Percentiles rank a stretch among this genome's conserved stretches.
Conservation (phyloP, 345 rosid species). For the Hibiscus syriacus region DNA sequence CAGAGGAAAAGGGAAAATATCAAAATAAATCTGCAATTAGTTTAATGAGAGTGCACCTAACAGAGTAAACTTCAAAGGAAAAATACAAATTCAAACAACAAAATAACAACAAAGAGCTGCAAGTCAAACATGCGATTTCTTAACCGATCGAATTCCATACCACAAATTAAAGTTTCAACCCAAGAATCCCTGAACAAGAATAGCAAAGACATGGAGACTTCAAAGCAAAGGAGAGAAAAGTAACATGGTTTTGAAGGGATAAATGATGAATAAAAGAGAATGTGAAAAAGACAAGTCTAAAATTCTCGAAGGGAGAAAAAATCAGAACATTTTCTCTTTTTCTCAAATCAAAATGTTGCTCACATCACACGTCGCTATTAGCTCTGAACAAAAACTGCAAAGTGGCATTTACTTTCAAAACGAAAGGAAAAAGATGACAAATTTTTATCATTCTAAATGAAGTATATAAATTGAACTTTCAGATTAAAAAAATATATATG, state of each 20-base stretch:
- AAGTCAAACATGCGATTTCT: not conserved
- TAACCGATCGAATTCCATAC: not conserved
- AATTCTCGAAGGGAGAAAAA: not conserved
- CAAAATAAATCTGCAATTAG: not conserved
- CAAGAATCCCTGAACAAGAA: not conserved
- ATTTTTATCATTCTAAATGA: not conserved
- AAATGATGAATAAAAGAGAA: not conserved
- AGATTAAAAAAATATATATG: too few species aligned
- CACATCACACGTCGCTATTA: slow-evolving; percentile 10
- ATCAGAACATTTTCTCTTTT: not conserved
- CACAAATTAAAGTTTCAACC: not conserved
- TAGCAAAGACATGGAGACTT: not conserved
- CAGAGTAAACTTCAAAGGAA: not conserved
- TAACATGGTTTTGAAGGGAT: slow-evolving; percentile 4
- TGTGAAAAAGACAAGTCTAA: slow-evolving; percentile 1
- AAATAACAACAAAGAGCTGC: not conserved
- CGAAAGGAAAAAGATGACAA: not conserved
- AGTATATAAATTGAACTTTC: not conserved
- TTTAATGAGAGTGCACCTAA: not conserved
- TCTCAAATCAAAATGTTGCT: not conserved
- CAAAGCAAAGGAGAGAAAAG: not conserved
- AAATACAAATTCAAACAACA: not conserved
- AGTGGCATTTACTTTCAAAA: not conserved
- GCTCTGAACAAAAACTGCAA: slow-evolving; percentile 7
- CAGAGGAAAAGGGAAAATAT: not conserved